Percentiles rank a stretch among this genome's conserved stretches.
Conservation (phyloP, 139 green algal species). For the Tetradesmus obliquus region DNA sequence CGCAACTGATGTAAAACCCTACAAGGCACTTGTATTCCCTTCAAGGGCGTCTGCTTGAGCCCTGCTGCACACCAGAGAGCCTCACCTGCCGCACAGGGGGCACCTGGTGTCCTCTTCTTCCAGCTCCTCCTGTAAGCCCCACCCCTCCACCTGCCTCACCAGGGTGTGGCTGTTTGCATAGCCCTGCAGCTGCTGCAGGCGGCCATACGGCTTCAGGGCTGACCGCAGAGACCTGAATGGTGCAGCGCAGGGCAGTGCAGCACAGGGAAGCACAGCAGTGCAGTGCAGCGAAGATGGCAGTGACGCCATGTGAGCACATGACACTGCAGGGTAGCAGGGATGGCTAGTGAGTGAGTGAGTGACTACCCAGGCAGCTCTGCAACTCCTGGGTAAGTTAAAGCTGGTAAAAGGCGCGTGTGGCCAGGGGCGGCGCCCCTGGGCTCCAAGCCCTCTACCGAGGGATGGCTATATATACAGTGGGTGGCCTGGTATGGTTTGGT, state of each 20-base stretch:
- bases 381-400: too few species aligned
- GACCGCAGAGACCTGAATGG: neutral
- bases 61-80: neutral
- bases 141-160: neutral
- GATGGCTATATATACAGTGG: too few species aligned
- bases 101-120: too few species aligned
- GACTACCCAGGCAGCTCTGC: too few species aligned
- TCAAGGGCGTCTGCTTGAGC: neutral
- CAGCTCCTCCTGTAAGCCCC: neutral
- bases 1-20: too few species aligned
- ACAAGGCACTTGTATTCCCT: too few species aligned
- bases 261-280: neutral
- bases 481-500: too few species aligned
- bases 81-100: neutral
- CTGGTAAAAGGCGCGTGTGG: too few species aligned
- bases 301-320: neutral
- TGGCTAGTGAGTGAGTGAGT: too few species aligned
- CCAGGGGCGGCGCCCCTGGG: too few species aligned
- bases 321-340: neutral
- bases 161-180: slow-evolving; percentile 6
- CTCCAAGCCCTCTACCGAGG: too few species aligned
- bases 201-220: neutral
- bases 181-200: neutral
- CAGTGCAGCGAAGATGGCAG: neutral
- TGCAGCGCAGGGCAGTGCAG: neutral